phyloP scores from a whole-genome alignment of 2,329 filamentous ascomycete genomes.

The Diaporthe vaccinii region DNA sequence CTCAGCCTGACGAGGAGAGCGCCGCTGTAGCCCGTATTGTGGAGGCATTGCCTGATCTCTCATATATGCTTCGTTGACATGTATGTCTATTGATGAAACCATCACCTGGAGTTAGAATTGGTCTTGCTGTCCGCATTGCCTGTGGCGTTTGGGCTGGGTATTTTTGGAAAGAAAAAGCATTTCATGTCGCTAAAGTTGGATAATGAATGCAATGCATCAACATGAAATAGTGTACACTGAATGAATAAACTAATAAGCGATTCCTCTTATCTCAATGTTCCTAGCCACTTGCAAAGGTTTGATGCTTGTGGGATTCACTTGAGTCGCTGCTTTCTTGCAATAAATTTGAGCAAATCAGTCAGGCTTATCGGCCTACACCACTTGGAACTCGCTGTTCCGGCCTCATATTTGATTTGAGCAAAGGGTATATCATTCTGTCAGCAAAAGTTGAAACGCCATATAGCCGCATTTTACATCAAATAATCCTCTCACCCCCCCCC shows the following conservation, averaged over 20 bases:
- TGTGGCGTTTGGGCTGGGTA: constrained; percentile 32
- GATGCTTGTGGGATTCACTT: neutral
- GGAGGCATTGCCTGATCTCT: constrained; percentile 49
- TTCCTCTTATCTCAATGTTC: too few species aligned
- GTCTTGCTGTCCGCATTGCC: constrained; percentile 36
- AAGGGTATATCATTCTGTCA: constrained; percentile 2
- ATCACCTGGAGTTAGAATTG: constrained; percentile 5
- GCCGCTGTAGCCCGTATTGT: constrained; percentile 44
- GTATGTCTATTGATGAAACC: neutral
- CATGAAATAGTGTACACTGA: constrained; percentile 16
- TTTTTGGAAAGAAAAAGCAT: neutral
- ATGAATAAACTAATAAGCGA: constrained; percentile 24
- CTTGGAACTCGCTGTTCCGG: neutral
- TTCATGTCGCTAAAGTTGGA: constrained; percentile 2
- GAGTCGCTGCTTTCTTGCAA: neutral
- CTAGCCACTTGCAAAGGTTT: neutral
- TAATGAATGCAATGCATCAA: constrained; percentile 31
- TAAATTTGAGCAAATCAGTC: neutral
- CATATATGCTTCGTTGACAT: constrained; percentile 52
- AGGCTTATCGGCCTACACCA: neutral
- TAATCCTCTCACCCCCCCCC: too few species aligned
- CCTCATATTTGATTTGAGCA: neutral
- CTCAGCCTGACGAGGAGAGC: constrained; percentile 38
- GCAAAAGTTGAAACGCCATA: neutral
- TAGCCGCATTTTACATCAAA: neutral